These are phyloP conservation scores for Beauveria rudraprayagi DNA, from an alignment of 2,329 filamentous ascomycete species.

Conservation along the genomic window DNA sequence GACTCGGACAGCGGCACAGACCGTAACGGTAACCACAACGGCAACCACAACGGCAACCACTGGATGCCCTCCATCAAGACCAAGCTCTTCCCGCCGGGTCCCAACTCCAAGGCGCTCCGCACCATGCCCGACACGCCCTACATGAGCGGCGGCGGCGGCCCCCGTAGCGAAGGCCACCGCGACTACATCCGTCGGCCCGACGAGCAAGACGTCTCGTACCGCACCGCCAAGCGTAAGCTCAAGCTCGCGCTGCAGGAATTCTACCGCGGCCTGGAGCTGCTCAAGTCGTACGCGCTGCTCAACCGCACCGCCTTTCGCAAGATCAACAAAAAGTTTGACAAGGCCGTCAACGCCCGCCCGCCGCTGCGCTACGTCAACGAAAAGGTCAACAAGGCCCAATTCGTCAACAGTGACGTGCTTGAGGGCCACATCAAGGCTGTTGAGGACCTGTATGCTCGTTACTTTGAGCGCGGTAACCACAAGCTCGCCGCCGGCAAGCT, in stretches of 20 bases:
- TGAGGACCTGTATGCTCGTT: conserved; percentile 87
- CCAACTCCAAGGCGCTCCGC: conserved; percentile 52
- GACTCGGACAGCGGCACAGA: conserved; percentile 17
- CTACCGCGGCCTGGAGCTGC: conserved; percentile 81
- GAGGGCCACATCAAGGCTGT: conserved; percentile 73
- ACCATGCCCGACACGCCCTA: conserved; percentile 45
- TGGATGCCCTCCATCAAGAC: conserved; percentile 48
- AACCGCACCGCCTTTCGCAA: conserved; percentile 94
- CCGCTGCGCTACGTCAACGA: conserved; percentile 79
- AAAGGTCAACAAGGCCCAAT: conserved; percentile 83
- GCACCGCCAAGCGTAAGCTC: conserved; percentile 81
- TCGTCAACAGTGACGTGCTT: conserved; percentile 79
- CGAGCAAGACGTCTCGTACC: conserved; percentile 62
- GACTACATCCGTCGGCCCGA: conserved; percentile 45
- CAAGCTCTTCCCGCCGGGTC: conserved; percentile 47
- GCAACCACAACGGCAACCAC: not conserved
- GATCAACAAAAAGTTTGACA: conserved; percentile 98
- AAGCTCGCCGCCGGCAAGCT: conserved; percentile 87
- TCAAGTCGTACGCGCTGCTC: conserved; percentile 84
- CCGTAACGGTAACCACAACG: not conserved
- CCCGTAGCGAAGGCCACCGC: conserved; percentile 26
- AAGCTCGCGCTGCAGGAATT: conserved; percentile 89
- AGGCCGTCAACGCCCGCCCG: conserved; percentile 71
- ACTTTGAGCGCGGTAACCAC: conserved; percentile 88
- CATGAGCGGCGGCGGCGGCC: conserved; percentile 21